Evolutionary conservation across 495 filamentous ascomycete species (phyloP).

Genomic region (Penicillium flavigenum): DNA sequence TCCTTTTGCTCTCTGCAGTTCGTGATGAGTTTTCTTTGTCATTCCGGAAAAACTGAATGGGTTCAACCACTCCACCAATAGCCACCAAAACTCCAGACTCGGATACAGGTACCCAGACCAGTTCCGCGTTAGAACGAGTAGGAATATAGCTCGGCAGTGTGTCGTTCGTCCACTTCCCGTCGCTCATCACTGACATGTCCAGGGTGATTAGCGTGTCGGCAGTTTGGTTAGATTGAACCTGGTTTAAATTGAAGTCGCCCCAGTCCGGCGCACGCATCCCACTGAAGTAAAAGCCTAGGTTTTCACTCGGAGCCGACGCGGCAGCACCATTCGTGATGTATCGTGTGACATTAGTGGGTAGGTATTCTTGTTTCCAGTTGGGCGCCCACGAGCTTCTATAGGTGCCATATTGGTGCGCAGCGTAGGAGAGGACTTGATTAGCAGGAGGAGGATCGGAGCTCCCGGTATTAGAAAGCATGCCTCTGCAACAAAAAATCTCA

Average conservation of each 20-base stretch:
- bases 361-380: conserved; percentile 36
- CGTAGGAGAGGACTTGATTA: conserved; percentile 37
- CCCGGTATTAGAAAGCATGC: conserved; percentile 3
- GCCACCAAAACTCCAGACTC: conserved; percentile 61
- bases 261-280: conserved; percentile 53
- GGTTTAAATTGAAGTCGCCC: conserved; percentile 46
- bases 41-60: conserved; percentile 33
- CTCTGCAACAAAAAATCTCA: conserved; percentile 2
- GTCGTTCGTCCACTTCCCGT: conserved; percentile 54
- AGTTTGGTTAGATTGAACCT: conserved; percentile 27
- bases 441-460: conserved; percentile 5
- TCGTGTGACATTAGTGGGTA: conserved; percentile 52
- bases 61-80: conserved; percentile 64
- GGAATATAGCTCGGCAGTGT: conserved; percentile 52
- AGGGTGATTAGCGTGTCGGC: conserved; percentile 57
- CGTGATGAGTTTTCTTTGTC: conserved; percentile 33
- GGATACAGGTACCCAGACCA: conserved; percentile 70
- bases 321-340: conserved; percentile 65
- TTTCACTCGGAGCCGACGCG: conserved; percentile 67
- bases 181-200: conserved; percentile 53
- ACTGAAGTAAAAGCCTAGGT: conserved; percentile 70
- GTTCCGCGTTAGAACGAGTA: conserved; percentile 59
- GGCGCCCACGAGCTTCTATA: conserved; percentile 37
- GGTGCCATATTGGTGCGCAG: conserved; percentile 50
- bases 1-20: conserved; percentile 43